Conservation (phyloP, 2,329 filamentous ascomycete genomes). For the Alternaria gaisen region DNA sequence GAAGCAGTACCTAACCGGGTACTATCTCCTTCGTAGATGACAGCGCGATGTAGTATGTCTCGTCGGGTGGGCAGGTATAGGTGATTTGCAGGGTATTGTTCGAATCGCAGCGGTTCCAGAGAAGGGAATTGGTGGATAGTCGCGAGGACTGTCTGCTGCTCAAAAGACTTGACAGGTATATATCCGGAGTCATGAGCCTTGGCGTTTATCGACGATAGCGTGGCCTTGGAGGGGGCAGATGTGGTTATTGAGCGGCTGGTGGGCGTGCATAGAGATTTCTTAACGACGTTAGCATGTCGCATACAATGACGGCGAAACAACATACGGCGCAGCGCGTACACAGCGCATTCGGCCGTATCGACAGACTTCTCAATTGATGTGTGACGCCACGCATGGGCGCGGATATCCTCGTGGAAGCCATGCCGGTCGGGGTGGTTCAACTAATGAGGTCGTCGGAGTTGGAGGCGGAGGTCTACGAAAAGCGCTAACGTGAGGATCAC, state of each 20-base stretch:
- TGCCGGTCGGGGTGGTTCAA: slow-evolving; percentile 39
- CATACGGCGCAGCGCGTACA: slow-evolving; percentile 61
- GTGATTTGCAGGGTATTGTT: slow-evolving; percentile 81
- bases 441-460: slow-evolving; percentile 35
- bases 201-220: slow-evolving; percentile 55
- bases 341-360: slow-evolving; percentile 41
- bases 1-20: slow-evolving; percentile 79
- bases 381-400: slow-evolving; percentile 49
- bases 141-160: slow-evolving; percentile 69
- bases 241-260: slow-evolving; percentile 45
- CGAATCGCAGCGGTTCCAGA: slow-evolving; percentile 82
- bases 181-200: slow-evolving; percentile 49
- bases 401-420: slow-evolving; percentile 53
- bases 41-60: slow-evolving; percentile 90
- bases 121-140: slow-evolving; percentile 91
- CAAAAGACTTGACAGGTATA: slow-evolving; percentile 43
- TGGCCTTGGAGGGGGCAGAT: slow-evolving; percentile 67
- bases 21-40: slow-evolving; percentile 90
- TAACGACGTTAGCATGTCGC: slow-evolving; percentile 39
- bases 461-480: slow-evolving; percentile 35
- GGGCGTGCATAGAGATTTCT: slow-evolving; percentile 39
- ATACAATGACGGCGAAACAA: slow-evolving; percentile 49
- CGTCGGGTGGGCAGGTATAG: slow-evolving; percentile 86
- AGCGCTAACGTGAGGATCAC: slow-evolving; percentile 17
- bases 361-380: slow-evolving; percentile 41